Percentiles rank a stretch among this genome's conserved stretches.
phyloP scores from a whole-genome alignment of 768 basidiomycete species.

The Lepiota brunneoincarnata region DNA sequence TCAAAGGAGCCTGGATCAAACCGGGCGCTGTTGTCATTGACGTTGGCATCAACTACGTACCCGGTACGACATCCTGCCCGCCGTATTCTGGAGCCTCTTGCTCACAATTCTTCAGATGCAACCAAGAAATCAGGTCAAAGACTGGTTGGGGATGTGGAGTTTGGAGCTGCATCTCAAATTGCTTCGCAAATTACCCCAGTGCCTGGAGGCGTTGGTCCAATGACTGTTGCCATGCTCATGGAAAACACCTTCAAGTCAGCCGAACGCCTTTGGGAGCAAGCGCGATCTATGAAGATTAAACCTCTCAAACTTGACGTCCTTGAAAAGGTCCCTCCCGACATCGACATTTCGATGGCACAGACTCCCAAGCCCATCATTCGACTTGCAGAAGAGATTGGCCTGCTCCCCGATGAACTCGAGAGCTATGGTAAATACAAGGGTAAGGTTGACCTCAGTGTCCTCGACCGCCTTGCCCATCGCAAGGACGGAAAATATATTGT shows the following conservation, averaged over 20 bases:
- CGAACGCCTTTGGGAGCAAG: constrained; percentile 72
- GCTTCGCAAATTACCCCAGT: constrained; percentile 96
- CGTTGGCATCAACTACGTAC: constrained; percentile 95
- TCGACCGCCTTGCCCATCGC: constrained; percentile 81
- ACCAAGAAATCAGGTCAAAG: constrained; percentile 95
- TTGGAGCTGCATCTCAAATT: constrained; percentile 64
- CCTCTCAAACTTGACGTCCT: constrained; percentile 79
- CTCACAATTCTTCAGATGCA: constrained; percentile 46
- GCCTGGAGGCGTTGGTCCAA: constrained; percentile 98
- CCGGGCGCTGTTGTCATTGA: constrained; percentile 95
- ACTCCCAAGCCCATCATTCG: constrained; percentile 85
- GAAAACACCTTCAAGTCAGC: constrained; percentile 87
- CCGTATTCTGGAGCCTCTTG: background rate
- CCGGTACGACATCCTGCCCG: constrained; percentile 46
- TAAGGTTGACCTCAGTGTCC: constrained; percentile 88
- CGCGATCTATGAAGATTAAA: constrained; percentile 63
- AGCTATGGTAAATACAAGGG: constrained; percentile 96
- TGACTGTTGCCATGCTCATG: constrained; percentile 99
- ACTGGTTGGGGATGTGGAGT: constrained; percentile 95
- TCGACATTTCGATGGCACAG: constrained; percentile 94
- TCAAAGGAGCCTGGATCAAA: constrained; percentile 95
- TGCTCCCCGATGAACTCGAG: constrained; percentile 85
- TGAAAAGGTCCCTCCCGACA: constrained; percentile 91
- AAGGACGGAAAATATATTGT: constrained; percentile 96
- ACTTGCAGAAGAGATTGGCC: constrained; percentile 85